phyloP scores from a whole-genome alignment of 2,329 filamentous ascomycete species.

The Aspergillus spinulosporus region DNA sequence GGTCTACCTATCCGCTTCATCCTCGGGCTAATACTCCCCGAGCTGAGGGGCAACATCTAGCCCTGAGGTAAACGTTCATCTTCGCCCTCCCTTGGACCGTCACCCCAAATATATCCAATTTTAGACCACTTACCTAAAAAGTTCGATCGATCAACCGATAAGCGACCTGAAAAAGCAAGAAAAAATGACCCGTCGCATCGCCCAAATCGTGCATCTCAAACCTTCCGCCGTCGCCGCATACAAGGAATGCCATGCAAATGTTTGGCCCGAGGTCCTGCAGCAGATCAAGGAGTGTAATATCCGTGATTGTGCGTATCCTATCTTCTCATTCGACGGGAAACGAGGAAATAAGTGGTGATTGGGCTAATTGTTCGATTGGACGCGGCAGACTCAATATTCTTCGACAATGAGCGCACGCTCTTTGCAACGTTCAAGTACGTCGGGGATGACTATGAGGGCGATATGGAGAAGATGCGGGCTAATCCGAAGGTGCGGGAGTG shows the following conservation, averaged over 20 bases:
- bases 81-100: background rate
- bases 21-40: conserved; percentile 11
- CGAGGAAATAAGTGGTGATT: background rate
- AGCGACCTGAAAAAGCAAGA: background rate
- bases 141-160: too few species aligned
- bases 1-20: background rate
- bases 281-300: conserved; percentile 77
- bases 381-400: conserved; percentile 67
- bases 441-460: conserved; percentile 69
- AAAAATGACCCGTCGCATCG: conserved; percentile 51
- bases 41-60: conserved; percentile 3
- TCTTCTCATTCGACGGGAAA: background rate
- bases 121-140: too few species aligned
- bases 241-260: conserved; percentile 69
- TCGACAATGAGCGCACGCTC: conserved; percentile 66
- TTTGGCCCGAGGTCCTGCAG: conserved; percentile 75
- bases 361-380: background rate
- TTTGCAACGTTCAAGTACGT: conserved; percentile 78
- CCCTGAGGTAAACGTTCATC: background rate
- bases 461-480: conserved; percentile 74
- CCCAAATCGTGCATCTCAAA: conserved; percentile 72
- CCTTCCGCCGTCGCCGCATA: conserved; percentile 67
- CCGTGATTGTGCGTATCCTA: conserved; percentile 61
- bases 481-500: conserved; percentile 73
- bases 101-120: background rate